Conservation (phyloP, 1,284 basidiomycete species). For the Apiotrichum gamsii region DNA sequence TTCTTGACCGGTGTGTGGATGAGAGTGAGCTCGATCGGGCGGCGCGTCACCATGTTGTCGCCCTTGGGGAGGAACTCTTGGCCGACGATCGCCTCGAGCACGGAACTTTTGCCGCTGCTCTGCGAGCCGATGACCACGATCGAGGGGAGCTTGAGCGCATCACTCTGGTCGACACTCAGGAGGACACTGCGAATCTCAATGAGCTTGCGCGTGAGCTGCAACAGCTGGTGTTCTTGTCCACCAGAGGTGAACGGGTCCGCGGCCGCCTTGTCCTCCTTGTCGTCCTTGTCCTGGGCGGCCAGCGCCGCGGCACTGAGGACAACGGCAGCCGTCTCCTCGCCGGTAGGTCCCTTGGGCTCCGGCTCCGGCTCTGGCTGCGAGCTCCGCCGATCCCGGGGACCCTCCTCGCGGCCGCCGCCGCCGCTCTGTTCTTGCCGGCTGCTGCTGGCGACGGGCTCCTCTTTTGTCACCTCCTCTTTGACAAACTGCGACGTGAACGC, state of each 20-base stretch:
- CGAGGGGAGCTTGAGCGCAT: constrained; percentile 85
- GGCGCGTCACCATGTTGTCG: constrained; percentile 98
- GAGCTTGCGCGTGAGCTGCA: constrained; percentile 89
- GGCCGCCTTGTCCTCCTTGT: constrained; percentile 2
- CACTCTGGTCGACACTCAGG: constrained; percentile 90
- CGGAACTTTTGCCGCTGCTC: constrained; percentile 95
- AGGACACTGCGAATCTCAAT: constrained; percentile 94
- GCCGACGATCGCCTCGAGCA: constrained; percentile 94
- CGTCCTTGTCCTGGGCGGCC: constrained; percentile 8
- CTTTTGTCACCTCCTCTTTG: background rate
- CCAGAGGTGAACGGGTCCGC: constrained; percentile 1
- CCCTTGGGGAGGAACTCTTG: constrained; percentile 91
- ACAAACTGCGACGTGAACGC: constrained; percentile 32
- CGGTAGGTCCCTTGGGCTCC: constrained; percentile 19
- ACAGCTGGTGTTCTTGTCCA: constrained; percentile 51
- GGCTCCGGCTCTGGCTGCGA: background rate
- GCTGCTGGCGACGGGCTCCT: background rate
- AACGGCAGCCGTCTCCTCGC: constrained; percentile 17
- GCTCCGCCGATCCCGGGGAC: background rate
- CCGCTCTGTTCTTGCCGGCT: background rate
- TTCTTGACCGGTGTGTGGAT: constrained; percentile 71
- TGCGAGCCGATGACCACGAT: constrained; percentile 98
- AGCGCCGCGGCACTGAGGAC: constrained; percentile 14
- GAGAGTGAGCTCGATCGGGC: constrained; percentile 94
- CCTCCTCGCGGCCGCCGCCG: constrained; percentile 7